phyloP scores from a whole-genome alignment of 345 rosid species.

The Melaleuca quinquenervia region DNA sequence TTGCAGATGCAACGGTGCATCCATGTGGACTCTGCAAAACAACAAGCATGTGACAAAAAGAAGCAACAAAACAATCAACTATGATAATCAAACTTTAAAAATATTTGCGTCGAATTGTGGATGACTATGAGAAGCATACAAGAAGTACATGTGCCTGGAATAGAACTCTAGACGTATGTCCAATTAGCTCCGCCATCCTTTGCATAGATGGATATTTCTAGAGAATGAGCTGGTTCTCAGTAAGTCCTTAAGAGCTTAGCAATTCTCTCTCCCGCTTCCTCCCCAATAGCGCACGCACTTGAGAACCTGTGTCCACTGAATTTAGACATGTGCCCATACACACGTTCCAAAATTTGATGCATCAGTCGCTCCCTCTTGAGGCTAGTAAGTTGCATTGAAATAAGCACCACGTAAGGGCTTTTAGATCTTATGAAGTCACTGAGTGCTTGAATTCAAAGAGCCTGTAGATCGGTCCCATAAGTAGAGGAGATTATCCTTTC shows the following conservation, averaged over 20 bases:
- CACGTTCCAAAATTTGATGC: conserved; percentile 32
- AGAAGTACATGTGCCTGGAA: too few species aligned
- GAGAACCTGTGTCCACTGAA: conserved; percentile 25
- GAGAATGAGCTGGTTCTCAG: conserved; percentile 22
- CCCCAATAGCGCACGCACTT: conserved; percentile 29
- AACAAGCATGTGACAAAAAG: too few species aligned
- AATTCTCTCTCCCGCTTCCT: conserved; percentile 22
- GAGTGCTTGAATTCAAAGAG: conserved; percentile 16
- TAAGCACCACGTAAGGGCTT: conserved; percentile 40
- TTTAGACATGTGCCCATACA: conserved; percentile 30
- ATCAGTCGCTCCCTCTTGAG: conserved; percentile 19
- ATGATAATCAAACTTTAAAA: too few species aligned
- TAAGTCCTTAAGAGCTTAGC: conserved; percentile 30
- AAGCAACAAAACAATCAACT: too few species aligned
- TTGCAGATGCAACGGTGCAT: too few species aligned
- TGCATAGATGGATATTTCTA: too few species aligned
- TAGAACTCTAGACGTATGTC: too few species aligned
- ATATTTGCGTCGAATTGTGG: too few species aligned
- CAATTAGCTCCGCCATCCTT: too few species aligned
- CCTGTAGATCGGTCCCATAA: conserved; percentile 27
- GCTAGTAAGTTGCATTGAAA: conserved; percentile 9
- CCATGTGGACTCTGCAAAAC: too few species aligned
- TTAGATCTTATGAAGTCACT: conserved; percentile 28
- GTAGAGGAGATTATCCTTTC: neutral
- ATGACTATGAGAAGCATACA: too few species aligned